Base-by-base conservation (phyloP, 441 rosid species). In the Breynia disticha region DNA sequence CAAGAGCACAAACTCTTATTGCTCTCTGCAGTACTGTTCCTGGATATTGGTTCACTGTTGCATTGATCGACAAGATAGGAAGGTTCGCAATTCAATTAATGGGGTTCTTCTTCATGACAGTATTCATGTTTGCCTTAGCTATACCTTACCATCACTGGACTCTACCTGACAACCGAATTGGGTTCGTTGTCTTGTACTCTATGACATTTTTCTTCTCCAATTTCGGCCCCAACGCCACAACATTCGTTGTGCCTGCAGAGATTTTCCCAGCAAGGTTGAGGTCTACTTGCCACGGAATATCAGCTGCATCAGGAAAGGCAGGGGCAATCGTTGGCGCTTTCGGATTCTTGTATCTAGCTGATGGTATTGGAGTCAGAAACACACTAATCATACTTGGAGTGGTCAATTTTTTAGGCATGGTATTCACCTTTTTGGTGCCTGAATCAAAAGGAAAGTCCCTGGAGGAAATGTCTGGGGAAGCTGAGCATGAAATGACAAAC, bases 91-190 rank as follows among this genome's bases (percentile, higher is more conserved):
- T n/a, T n/a, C n/a, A n/a, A n/a, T n/a, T n/a, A n/a, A n/a, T n/a
- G n/a, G n/a, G 93, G 9, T 84, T 84, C 77, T 71, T 78, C 84
- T 79, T 85, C 79, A 85, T 82, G 94, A 82, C 94, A 0, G 84
- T 75, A 1, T 85, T 82, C 52, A 82, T 85, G 90, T 82, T 82
- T 58, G 87, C 80, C 3, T 58, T 85, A 38, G 83, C 90, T 13
- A 68, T 85, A 42, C 94, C 94, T 19, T 85, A 85, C 59, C 38
- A 82, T 42, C 83, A 78, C 47, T 82, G 94, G 94, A 79, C 82
- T 14, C 72, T 78, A 20, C 79, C 77, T 60, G 72, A 72, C 0
- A 66, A 82, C 76, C 69, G 72, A 32, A 75, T 79, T 16, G 90
- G 82, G 37, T 85, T 85, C 18, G 83, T 85, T 28, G 52, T 46